Base-by-base conservation (phyloP, 2,329 filamentous ascomycete genomes). In the Penicillium sumatraense region DNA sequence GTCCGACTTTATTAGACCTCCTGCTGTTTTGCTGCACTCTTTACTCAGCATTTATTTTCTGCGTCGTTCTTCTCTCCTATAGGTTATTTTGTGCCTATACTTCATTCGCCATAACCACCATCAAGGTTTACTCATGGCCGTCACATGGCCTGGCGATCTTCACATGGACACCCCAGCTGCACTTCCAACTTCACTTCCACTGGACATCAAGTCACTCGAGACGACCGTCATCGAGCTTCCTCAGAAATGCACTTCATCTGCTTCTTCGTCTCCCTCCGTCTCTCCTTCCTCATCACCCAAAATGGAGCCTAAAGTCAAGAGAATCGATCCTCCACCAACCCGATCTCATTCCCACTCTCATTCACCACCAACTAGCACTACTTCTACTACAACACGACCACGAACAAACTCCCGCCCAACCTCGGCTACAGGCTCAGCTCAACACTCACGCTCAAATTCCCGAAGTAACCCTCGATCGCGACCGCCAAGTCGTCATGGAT, bases 381-480 rank as follows among this genome's bases (percentile, higher is more conserved):
- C 40, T 13, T 48, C 63, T 8, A 40, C 8, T 21, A 20, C 35
- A 11, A 63, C 62, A 27, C 53, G 60, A 16, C 63, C 64, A 54
- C 60, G 63, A 33, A 62, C 68, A 18, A 53, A 54, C 2, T 73
- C 72, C 2, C 65, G 70, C 20, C 63, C 72, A 36, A 68, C 71
- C 2, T 68, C 71, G n/a, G 63, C 61, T 2, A 64, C 68, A 1
- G 64, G 61, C 35, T 61, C 67, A 8, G 54, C 53, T 14, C 58
- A 57, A 5, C 63, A 69, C 51, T 67, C 59, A 42, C 71, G 69
- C 20, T 72, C 72, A n/a, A 59, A 65, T 2, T 76, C 72, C 31
- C 66, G 68, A 41, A 73, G 68, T 40, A 72, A 70, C 3, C 67
- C 60, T 14, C 67, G 66, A 36, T 70, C 68, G 14, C 63, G 61